Conservation (phyloP, 1,284 basidiomycete species). For the Heterobasidion irregulare region DNA sequence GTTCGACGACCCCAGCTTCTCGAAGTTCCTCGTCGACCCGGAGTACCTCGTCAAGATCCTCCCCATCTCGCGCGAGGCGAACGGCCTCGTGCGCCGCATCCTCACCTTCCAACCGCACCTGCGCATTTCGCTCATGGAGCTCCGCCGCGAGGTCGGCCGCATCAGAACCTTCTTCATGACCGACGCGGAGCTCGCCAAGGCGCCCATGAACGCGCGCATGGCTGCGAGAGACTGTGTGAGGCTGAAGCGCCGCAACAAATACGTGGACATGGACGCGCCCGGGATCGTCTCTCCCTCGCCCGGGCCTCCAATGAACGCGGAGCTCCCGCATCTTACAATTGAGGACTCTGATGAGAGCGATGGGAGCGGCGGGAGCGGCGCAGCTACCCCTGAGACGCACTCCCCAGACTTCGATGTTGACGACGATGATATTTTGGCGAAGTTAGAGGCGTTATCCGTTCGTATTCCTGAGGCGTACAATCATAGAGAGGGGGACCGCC, state of each 20-base stretch:
- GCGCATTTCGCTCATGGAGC: conserved; percentile 45
- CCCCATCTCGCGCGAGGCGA: conserved; percentile 32
- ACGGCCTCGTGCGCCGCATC: conserved; percentile 21
- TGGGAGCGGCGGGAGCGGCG: neutral
- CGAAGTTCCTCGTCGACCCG: neutral
- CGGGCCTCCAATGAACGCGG: no score
- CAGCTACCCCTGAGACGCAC: neutral
- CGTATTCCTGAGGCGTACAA: no score
- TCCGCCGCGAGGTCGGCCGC: conserved; percentile 49
- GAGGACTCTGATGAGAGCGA: neutral
- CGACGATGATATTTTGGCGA: neutral
- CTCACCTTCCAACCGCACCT: neutral
- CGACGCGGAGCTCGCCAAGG: conserved; percentile 29
- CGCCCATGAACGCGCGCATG: neutral
- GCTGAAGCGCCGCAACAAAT: neutral
- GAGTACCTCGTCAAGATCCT: neutral
- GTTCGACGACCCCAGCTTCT: conserved; percentile 51
- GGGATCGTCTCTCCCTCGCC: no score
- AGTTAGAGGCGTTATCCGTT: neutral
- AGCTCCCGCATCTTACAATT: neutral
- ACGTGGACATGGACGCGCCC: no score
- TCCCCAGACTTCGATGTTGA: neutral
- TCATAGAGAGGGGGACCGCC: no score
- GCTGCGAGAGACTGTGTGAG: neutral
- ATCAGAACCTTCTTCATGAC: conserved; percentile 66